Base-by-base conservation (phyloP, 169 alveolate genomes). In the Perkinsus olseni region DNA sequence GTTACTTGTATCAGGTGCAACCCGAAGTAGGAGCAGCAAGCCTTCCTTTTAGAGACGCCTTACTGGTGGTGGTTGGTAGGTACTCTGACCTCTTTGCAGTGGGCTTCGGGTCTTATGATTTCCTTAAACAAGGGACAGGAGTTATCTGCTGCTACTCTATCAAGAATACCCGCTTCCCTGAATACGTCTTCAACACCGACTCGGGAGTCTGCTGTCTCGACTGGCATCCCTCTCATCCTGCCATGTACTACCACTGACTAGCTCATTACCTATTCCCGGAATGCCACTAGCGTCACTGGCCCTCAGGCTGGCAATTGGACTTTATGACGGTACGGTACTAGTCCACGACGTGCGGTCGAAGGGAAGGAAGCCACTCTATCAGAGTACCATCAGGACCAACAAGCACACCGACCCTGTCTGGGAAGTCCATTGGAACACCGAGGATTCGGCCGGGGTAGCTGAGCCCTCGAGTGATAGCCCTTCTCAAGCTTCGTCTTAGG, bases 361-460 rank as follows among this genome's bases (percentile, higher is more conserved):
- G 94, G 96, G 96, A 92, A 96, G 97, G 93, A 95, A 96, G 92
- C 98, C 99, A 13, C 97, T 97, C 92, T 97, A 97, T 93, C 92
- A 94, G 90, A 96, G 98, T 39, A 98, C 98, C 39, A 98, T 97
- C 20, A 94, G 98, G 91, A 97, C 98, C 31, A 96, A 96, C 95
- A 98, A 98, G 94, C 99, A 98, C 96, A 97, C 98, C 51, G 99
- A 98, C 93, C 99, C 99, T 28, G 98, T 97, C 17, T 97, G 98
- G 98, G 96, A 97, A 93, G 98, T 98, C n/a, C 96, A 96, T 38
- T 98, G 98, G 99, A 95, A 97, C 93, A 93, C 94, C 0, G 96
- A 94, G 37, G 96, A 94, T 0, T 38, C 74, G n/a, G 34, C 94
- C 91, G 74, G 37, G 51, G 51, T 36, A 39, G 90, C 50, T 38